phyloP scores from a whole-genome alignment of 116 monocot species.

The Iris pallida region DNA sequence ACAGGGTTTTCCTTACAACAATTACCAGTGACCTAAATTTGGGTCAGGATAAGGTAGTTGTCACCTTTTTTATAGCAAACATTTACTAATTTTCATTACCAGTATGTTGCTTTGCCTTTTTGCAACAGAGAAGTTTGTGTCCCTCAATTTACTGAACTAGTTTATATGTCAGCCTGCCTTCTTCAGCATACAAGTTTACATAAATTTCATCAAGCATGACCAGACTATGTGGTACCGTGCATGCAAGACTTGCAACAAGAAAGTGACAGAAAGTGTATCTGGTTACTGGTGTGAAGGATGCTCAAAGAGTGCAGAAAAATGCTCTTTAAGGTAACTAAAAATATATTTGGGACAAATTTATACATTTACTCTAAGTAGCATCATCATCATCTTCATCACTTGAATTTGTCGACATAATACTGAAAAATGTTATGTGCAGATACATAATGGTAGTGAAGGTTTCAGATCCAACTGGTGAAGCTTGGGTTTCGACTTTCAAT shows the following conservation, averaged over 20 bases:
- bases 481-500: slow-evolving; percentile 89
- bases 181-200: slow-evolving; percentile 67
- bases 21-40: slow-evolving; percentile 67
- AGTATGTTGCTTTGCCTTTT: neutral
- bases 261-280: slow-evolving; percentile 93
- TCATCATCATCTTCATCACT: neutral
- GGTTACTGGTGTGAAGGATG: slow-evolving; percentile 98
- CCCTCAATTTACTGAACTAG: too few relatives aligned
- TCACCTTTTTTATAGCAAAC: neutral
- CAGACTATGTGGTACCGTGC: slow-evolving; percentile 97
- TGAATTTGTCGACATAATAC: neutral
- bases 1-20: slow-evolving; percentile 72
- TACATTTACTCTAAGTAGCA: neutral
- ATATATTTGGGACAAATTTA: neutral
- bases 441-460: slow-evolving; percentile 85
- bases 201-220: slow-evolving; percentile 84
- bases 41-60: slow-evolving; percentile 87
- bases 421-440: slow-evolving; percentile 24
- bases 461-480: slow-evolving; percentile 81
- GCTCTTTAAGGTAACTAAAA: slow-evolving; percentile 62
- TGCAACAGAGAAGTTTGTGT: too few relatives aligned
- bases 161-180: slow-evolving; percentile 54
- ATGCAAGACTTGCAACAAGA: slow-evolving; percentile 95
- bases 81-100: neutral
- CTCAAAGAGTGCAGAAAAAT: slow-evolving; percentile 79